Base-by-base conservation (phyloP, 148 eudicot genomes). In the Fagopyrum esculentum region DNA sequence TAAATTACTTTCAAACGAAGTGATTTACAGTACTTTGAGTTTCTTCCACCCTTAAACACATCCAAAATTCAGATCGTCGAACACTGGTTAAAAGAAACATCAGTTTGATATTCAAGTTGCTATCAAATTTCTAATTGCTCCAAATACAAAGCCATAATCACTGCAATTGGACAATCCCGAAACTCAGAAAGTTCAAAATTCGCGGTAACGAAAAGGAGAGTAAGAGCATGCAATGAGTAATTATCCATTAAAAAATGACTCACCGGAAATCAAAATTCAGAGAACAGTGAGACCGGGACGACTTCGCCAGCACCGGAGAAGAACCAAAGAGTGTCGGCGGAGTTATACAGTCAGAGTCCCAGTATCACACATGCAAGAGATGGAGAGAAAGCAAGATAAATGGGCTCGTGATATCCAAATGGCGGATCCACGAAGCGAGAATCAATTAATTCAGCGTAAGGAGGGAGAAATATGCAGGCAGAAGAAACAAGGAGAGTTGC, bases 241-340 rank as follows among this genome's bases (percentile, higher is more conserved):
- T 2, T 13, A 5, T 40, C 46, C 46, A 46, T n/a, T 12, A n/a
- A 35, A 13, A 1, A 63, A 7, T 30, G 71, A 66, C 71, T 66
- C 71, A 66, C 71, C 71, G 46, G 47, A 40, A 63, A 30, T 45
- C 47, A 1, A 35, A 35, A 66, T 12, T 13, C 47, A 43, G 17
- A 13, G 19, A 4, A 15, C 46, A 16, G 45, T n/a, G 69, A 3
- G 64, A 29, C 4, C 6, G 11, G 64, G 10, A 29, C 68, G 68
- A 61, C 15, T 61, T 61, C 43, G 6, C 43, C 40, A 15, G 40
- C 43, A 6, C 44, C 44, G 68, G 68, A 61, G 40, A 26, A 29
- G 71, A 66, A 6, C 17, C 46, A 66, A 15, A n/a, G 71, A 66
- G 71, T 66, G 71, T 66, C 71, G 71, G 71, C 13, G 71, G 71